Evolutionary conservation across 257 asterid species (phyloP).

Genomic region (Ocimum tenuiflorum): DNA sequence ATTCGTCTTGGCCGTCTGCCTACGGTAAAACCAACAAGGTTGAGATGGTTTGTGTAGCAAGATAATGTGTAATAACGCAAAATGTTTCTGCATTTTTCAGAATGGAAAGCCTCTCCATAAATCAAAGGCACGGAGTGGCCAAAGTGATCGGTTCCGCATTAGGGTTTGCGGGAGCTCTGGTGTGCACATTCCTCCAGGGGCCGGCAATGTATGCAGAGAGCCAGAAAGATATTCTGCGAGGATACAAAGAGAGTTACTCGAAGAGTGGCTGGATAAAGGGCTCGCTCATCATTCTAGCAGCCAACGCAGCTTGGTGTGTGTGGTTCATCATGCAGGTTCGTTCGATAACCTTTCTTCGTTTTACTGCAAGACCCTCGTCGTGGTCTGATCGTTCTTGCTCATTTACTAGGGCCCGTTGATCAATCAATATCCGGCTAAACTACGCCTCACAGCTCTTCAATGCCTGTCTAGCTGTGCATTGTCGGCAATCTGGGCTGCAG

Average conservation of each 20-base stretch:
- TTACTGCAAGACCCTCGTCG: neutral
- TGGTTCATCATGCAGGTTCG: slow-evolving; percentile 27
- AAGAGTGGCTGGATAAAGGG: slow-evolving; percentile 17
- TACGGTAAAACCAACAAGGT: neutral
- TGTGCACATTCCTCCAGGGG: slow-evolving; percentile 23
- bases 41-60: neutral
- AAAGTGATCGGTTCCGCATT: slow-evolving; percentile 23
- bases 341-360: neutral
- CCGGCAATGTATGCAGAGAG: slow-evolving; percentile 9
- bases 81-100: neutral
- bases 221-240: neutral
- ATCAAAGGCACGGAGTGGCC: slow-evolving; percentile 20
- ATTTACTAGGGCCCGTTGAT: slow-evolving; percentile 8
- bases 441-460: slow-evolving; percentile 14
- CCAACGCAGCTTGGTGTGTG: slow-evolving; percentile 10
- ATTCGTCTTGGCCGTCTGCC: slow-evolving; percentile 12
- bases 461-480: slow-evolving; percentile 7
- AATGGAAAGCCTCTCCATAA: slow-evolving; percentile 23
- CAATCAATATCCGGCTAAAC: slow-evolving; percentile 17
- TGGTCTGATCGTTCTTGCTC: neutral
- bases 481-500: slow-evolving; percentile 20
- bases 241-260: slow-evolving; percentile 4
- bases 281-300: slow-evolving; percentile 21
- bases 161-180: slow-evolving; percentile 23
- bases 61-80: neutral